These are phyloP conservation scores for Lodderomyces pseudojiufengensis DNA, from an alignment of 1,139 yeast genomes.

Conservation along the genomic window DNA sequence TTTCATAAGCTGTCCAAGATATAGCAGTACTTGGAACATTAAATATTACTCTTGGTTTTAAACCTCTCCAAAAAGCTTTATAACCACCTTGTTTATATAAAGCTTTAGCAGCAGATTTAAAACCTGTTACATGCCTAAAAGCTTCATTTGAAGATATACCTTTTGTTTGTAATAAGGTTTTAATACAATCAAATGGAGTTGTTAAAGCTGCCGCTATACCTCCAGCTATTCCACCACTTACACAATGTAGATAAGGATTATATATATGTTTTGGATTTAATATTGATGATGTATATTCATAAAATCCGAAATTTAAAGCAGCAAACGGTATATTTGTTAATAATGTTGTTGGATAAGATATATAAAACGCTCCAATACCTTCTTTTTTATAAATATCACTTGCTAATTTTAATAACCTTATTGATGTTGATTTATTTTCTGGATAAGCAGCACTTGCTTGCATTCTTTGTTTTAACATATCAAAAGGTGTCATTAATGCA, in stretches of 20 bases:
- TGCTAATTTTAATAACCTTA: constrained; percentile 36
- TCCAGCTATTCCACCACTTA: constrained; percentile 94
- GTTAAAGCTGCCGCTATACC: constrained; percentile 96
- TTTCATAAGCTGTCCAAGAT: constrained; percentile 97
- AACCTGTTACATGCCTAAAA: constrained; percentile 63
- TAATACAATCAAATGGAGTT: constrained; percentile 92
- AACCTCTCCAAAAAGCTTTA: constrained; percentile 74
- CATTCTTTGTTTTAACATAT: constrained; percentile 80
- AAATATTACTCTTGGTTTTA: constrained; percentile 87
- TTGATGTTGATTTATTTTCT: constrained; percentile 17
- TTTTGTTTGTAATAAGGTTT: constrained; percentile 83
- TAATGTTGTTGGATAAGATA: constrained; percentile 92
- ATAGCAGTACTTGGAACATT: constrained; percentile 97
- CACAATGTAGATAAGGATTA: constrained; percentile 89
- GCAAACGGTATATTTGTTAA: constrained; percentile 95
- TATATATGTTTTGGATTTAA: constrained; percentile 76
- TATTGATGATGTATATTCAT: constrained; percentile 75
- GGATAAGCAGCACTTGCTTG: constrained; percentile 27
- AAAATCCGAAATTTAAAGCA: constrained; percentile 89
- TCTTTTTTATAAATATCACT: constrained; percentile 60
- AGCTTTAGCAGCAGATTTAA: constrained; percentile 66
- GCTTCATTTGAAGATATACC: constrained; percentile 50
- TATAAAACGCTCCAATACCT: constrained; percentile 81
- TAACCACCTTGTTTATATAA: constrained; percentile 66
- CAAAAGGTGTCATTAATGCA: constrained; percentile 97